These are phyloP conservation scores for Gynostemma pentaphyllum DNA, from an alignment of 306 rosid species.

Conservation along the genomic window DNA sequence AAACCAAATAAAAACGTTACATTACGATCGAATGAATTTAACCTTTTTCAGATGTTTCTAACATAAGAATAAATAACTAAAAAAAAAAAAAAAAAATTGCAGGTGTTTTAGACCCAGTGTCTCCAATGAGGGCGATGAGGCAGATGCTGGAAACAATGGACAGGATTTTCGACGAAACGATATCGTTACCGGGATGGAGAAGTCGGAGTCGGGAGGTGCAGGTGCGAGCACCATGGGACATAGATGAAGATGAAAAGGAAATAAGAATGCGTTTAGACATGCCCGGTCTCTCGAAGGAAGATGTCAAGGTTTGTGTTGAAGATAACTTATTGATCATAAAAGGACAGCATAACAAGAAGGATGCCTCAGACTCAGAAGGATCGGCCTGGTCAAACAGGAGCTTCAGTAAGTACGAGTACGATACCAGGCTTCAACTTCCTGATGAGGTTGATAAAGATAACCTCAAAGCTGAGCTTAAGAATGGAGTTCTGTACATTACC, in stretches of 20 bases:
- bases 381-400: slow-evolving; percentile 40
- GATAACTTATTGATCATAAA: slow-evolving; percentile 48
- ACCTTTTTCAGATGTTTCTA: no score
- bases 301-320: slow-evolving; percentile 58
- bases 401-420: slow-evolving; percentile 34
- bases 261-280: slow-evolving; percentile 69
- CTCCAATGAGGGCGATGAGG: slow-evolving; percentile 70
- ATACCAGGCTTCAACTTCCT: slow-evolving; percentile 54
- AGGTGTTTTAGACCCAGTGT: slow-evolving; percentile 65
- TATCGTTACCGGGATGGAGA: slow-evolving; percentile 32
- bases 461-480: slow-evolving; percentile 61
- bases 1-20: no score
- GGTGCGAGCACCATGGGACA: slow-evolving; percentile 60
- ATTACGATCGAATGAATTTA: no score
- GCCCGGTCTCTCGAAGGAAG: slow-evolving; percentile 76
- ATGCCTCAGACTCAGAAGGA: slow-evolving; percentile 13
- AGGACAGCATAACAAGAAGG: slow-evolving; percentile 31
- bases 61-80: no score
- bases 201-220: slow-evolving; percentile 31
- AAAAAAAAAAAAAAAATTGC: background rate
- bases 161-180: slow-evolving; percentile 39
- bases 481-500: slow-evolving; percentile 72
- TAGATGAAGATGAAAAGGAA: slow-evolving; percentile 53
- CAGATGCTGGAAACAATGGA: slow-evolving; percentile 73
- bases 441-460: slow-evolving; percentile 52